Evolutionary conservation across 2,329 filamentous ascomycete genomes (phyloP), one percentile per base, ranked within the genome.

Genomic region (Claviceps maximensis): DNA sequence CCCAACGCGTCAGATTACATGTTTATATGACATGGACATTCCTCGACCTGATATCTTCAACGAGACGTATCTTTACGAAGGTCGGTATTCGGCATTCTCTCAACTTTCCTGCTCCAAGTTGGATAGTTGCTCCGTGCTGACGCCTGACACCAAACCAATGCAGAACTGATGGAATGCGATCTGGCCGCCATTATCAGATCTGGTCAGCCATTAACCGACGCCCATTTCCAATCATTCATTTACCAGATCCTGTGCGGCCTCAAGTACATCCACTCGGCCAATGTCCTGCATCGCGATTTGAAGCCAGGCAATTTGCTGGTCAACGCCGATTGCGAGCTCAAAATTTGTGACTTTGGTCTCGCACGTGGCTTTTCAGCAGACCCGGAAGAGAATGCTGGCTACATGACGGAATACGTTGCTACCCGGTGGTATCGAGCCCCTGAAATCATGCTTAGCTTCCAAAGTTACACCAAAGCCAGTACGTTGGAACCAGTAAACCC

Each of bases 391-490:
- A 97, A 97, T 67, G 93, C 93, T 19, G 93, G 93, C 23, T 98
- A 97, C 72, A 97, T 98, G 93, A 98, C 93, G 12, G 93, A 98
- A 72, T 98, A 98, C 65, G 93, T 98, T 53, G 93, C 93, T 50
- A 98, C 93, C 51, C 81, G 93, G 74, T 98, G 93, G 93, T 98
- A 82, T 64, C 77, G 79, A 72, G 93, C 93, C 3, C 93, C 93
- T 5, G 93, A 98, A 71, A 98, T 98, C 62, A 98, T 98, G 93
- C 75, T 98, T 70, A 96, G 89, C 75, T 98, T 98, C 81, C 91
- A 97, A 72, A 96, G 89, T 75, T 98, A 98, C 72, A 98, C 93
- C 64, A 98, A 98, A 89, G 93, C 93, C 61, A 98, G 93, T 97
- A 82, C 54, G 90, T 91, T 9, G 38, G 23, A 25, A 40, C 31